Evolutionary conservation across 805 yeast genomes (phyloP), one percentile per base, ranked within the genome.

Genomic region (Saturnispora quitensis): DNA sequence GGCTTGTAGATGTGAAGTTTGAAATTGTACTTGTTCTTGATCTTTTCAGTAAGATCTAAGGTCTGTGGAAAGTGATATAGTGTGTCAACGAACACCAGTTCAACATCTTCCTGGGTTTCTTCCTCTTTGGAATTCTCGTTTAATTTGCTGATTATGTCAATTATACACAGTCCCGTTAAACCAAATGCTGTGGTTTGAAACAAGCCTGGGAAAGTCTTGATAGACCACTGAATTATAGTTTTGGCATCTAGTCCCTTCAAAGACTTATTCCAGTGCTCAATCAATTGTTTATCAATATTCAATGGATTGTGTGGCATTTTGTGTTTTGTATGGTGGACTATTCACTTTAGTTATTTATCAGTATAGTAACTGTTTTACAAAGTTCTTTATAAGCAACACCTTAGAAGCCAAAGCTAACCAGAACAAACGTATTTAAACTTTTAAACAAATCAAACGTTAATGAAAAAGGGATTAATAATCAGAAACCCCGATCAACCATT

Each of bases 121-220:
- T 18, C 27, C 10, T 5, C 43, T 28, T 17, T 34, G 38, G 15
- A 13, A 31, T 13, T 13, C 34, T 31, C 15, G 3, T 56, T 64
- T 45, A 83, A 59, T 62, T 81, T 79, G 33, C 85, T 75, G 28
- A 90, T 67, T 77, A 90, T 86, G 65, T 90, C 97, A 43, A 87
- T 73, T 12, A 91, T 90, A 31, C 86, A 96, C 53, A 91, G 69
- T 0, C 98, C 98, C 1, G 97, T 87, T 45, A 91, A 74, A 0
- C 98, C 98, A 68, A 91, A 89, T 1, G 98, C 98, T 0, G 98
- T 89, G 2, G 96, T 89, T 68, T 91, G 98, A 62, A 66, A 90
- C 38, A 91, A 71, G 40, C 81, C 74, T 3, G 96, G 96, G 61
- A 90, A 82, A 0, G 95, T 88, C n/a, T 78, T 66, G 15, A 84